Evolutionary conservation across 2,329 filamentous ascomycete genomes (phyloP), one percentile per base, ranked within the genome.

Genomic region (Penicillium frequentans): DNA sequence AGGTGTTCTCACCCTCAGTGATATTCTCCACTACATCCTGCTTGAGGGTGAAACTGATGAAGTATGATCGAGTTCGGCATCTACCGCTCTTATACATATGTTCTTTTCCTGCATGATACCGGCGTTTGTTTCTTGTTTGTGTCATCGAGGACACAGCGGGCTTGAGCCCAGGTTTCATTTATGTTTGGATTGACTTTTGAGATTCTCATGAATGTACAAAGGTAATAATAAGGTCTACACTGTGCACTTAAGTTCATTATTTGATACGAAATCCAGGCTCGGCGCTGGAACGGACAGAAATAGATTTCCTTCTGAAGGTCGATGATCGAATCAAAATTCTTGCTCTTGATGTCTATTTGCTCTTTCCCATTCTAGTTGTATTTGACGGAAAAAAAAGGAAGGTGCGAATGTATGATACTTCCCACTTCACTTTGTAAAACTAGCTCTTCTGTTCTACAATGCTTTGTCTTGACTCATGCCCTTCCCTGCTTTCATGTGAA

Each of bases 11-110:
- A 97, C 93, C 7, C 81, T 99, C 54, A 98, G 93, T 57, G 95
- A 99, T 76, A 97, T 99, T 64, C 84, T 99, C 64, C 92, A 96
- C 69, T 97, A 99, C 73, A 91, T 97, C 52, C 81, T 99, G 62
- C 82, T 96, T 23, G 84, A 91, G 65, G 90, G 90, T 52, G 88
- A 91, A 69, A 87, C 86, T 64, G 82, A 86, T 35, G 80, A 81
- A 67, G 62, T 56, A 61, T 75, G 64, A 73, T 65, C 48, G 29
- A 54, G 50, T 55, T 31, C n/a, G 44, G 45, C 27, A n/a, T 13
- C 43, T 49, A 47, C 49, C 27, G 11, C 44, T 47, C 43, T 49
- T 64, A 66, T 67, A 70, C 63, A 66, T 64, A 63, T 57, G 39
- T 47, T 45, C 39, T 44, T 26, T 57, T 63, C 45, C 68, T 73